These are phyloP conservation scores for Tricholoma saponaceum DNA, from an alignment of 768 basidiomycete genomes.

Conservation along the genomic window DNA sequence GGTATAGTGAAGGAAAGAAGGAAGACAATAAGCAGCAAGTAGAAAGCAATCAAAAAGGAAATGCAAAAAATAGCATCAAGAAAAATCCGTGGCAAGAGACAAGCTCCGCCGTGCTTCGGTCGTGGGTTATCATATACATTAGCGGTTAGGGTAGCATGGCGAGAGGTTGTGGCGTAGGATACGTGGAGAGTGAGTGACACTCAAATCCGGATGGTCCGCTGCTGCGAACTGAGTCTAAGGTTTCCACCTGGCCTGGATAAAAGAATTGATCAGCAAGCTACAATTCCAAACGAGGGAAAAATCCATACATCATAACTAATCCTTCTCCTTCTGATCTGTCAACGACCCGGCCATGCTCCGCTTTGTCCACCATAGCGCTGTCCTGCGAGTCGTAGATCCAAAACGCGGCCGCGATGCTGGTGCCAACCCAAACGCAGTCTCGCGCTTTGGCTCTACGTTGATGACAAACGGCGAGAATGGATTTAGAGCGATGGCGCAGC, in stretches of 20 bases:
- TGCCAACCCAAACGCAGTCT: slow-evolving; percentile 28
- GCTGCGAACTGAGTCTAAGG: slow-evolving; percentile 38
- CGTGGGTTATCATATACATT: background rate
- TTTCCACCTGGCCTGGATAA: slow-evolving; percentile 40
- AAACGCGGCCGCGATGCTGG: slow-evolving; percentile 47
- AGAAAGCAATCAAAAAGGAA: too few relatives aligned
- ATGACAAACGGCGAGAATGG: slow-evolving; percentile 38
- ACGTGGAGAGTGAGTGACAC: background rate
- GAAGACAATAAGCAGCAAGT: too few relatives aligned
- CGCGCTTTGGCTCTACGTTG: slow-evolving; percentile 35
- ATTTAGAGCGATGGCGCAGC: slow-evolving; percentile 36
- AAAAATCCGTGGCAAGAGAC: background rate
- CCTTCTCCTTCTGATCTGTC: slow-evolving; percentile 54
- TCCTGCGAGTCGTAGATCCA: slow-evolving; percentile 51
- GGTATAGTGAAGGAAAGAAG: too few relatives aligned
- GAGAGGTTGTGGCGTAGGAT: background rate
- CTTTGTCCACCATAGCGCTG: slow-evolving; percentile 62
- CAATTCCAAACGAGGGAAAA: background rate
- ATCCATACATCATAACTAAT: slow-evolving; percentile 54
- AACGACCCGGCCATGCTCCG: slow-evolving; percentile 49
- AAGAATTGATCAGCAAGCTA: background rate
- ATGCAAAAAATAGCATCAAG: too few relatives aligned
- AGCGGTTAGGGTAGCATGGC: background rate
- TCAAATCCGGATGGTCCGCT: slow-evolving; percentile 34
- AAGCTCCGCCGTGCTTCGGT: too few relatives aligned